Evolutionary conservation across 2,329 filamentous ascomycete species (phyloP).

Genomic region (Ascosphaera pollenicola): DNA sequence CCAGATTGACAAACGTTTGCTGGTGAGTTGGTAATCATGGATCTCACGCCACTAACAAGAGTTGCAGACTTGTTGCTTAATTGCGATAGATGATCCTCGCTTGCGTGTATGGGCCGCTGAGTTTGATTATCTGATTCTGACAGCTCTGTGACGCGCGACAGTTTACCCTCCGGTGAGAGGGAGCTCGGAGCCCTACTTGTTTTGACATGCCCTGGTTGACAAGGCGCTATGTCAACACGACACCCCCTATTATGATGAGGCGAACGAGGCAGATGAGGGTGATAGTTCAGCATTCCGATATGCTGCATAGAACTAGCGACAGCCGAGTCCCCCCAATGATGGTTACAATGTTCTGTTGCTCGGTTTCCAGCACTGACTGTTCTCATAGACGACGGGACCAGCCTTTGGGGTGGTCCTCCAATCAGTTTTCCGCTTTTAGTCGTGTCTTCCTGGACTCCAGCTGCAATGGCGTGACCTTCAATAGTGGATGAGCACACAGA

Average conservation of each 20-base stretch:
- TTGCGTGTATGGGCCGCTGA: background rate
- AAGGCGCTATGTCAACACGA: background rate
- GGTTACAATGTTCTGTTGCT: constrained; percentile 6
- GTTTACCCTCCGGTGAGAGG: background rate
- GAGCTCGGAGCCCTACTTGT: background rate
- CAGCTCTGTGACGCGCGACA: background rate
- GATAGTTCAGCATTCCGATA: too few species aligned
- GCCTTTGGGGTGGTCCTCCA: too few species aligned
- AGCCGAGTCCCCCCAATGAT: constrained; percentile 3
- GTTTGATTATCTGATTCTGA: background rate
- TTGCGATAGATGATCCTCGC: background rate
- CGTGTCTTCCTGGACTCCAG: too few species aligned
- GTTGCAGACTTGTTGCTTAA: background rate
- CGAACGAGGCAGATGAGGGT: too few species aligned
- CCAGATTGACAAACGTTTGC: background rate
- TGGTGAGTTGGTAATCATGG: background rate
- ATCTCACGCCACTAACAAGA: background rate
- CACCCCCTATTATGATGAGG: background rate
- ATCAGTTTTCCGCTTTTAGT: too few species aligned
- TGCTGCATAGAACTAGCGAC: background rate
- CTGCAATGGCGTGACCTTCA: too few species aligned
- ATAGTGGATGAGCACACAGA: too few species aligned
- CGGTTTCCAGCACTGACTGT: constrained; percentile 5
- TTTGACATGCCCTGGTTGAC: background rate
- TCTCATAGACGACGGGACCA: background rate